phyloP scores from a whole-genome alignment of 2,329 filamentous ascomycete genomes.

The Cladophialophora chaetospira region DNA sequence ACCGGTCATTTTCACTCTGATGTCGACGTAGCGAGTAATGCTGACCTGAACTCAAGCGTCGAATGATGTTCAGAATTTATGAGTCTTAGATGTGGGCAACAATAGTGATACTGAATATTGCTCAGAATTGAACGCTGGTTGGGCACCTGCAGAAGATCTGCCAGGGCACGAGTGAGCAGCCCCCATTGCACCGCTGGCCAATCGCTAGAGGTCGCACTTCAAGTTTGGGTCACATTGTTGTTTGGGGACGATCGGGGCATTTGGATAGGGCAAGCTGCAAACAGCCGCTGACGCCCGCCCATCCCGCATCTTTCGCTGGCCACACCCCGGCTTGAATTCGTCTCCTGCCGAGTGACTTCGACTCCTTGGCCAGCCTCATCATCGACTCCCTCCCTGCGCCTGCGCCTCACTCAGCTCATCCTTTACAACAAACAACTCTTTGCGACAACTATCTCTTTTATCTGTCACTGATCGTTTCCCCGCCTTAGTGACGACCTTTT shows the following conservation, averaged over 20 bases:
- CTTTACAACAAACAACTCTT: neutral
- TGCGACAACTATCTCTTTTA: neutral
- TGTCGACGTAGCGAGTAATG: too few relatives aligned
- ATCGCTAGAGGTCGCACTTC: too few relatives aligned
- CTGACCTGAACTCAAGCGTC: too few relatives aligned
- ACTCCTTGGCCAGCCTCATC: constrained; percentile 20
- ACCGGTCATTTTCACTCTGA: too few relatives aligned
- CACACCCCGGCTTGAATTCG: constrained; percentile 1
- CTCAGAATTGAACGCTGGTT: neutral
- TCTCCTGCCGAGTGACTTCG: neutral
- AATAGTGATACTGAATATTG: too few relatives aligned
- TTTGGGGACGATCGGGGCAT: too few relatives aligned
- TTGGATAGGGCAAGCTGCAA: constrained; percentile 7
- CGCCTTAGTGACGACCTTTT: neutral
- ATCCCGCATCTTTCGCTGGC: neutral
- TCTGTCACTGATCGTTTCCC: neutral
- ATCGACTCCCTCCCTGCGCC: constrained; percentile 9
- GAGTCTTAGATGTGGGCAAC: too few relatives aligned
- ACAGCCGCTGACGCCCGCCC: constrained; percentile 2
- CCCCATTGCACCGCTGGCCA: neutral
- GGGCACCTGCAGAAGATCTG: constrained; percentile 1
- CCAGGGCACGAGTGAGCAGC: too few relatives aligned
- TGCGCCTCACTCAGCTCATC: constrained; percentile 12
- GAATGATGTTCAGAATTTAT: too few relatives aligned
- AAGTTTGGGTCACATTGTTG: too few relatives aligned